Evolutionary conservation across 2,329 filamentous ascomycete species (phyloP).

Genomic region (Lasiodiplodia citricola): DNA sequence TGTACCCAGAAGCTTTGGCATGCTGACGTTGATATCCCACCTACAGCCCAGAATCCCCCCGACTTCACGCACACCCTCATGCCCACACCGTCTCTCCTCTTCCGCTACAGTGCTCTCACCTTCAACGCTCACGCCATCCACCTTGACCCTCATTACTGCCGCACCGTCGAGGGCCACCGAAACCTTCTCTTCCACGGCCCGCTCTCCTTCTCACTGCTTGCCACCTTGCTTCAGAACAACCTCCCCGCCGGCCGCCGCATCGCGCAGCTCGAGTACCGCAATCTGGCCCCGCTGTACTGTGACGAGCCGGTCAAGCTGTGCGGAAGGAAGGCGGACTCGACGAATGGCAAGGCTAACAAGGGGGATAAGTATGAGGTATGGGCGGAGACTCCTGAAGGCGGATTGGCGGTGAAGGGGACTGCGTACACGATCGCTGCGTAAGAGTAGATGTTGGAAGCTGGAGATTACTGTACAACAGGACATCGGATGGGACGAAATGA

Average conservation of each 20-base stretch:
- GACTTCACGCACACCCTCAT: constrained; percentile 64
- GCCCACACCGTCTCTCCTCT: constrained; percentile 75
- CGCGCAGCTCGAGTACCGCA: constrained; percentile 73
- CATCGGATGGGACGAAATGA: too few relatives aligned
- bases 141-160: constrained; percentile 74
- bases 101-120: constrained; percentile 76
- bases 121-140: constrained; percentile 95
- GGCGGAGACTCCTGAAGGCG: constrained; percentile 48
- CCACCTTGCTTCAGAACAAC: constrained; percentile 63
- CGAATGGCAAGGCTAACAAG: constrained; percentile 37
- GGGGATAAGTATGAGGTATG: constrained; percentile 47
- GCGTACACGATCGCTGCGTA: constrained; percentile 27
- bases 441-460: background rate
- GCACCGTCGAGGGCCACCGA: constrained; percentile 73
- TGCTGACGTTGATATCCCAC: background rate
- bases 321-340: constrained; percentile 53
- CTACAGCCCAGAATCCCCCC: constrained; percentile 55
- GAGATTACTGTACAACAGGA: background rate
- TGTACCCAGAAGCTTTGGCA: too few relatives aligned
- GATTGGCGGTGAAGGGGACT: constrained; percentile 52
- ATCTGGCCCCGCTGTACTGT: constrained; percentile 80
- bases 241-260: constrained; percentile 46
- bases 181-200: constrained; percentile 87
- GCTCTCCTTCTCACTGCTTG: constrained; percentile 76
- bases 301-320: constrained; percentile 74